A percentile compares a stretch with the other conserved stretches of the same genome.
Conservation (phyloP, 495 filamentous ascomycete species). For the Bombardia bombarda region DNA sequence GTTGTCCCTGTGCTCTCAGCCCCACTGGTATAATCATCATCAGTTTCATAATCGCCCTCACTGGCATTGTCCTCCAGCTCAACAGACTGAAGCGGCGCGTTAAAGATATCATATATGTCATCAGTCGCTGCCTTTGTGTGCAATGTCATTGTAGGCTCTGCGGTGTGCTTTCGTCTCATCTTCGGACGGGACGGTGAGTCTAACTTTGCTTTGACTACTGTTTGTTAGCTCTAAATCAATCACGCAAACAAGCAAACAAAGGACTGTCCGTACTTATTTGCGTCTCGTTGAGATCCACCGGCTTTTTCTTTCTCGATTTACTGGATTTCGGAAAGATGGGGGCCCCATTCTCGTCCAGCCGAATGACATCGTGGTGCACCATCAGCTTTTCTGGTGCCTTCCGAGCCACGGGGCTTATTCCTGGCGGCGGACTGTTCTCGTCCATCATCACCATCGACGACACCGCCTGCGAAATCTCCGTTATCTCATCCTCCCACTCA, state of each 20-base stretch:
- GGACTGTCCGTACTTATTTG: conserved; percentile 60
- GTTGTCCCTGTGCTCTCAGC: conserved; percentile 72
- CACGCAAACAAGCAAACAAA: neutral
- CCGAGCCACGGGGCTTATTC: conserved; percentile 16
- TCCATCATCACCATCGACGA: neutral
- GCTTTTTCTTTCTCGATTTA: conserved; percentile 56
- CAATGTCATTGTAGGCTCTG: conserved; percentile 92
- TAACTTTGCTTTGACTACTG: conserved; percentile 79
- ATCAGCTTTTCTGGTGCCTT: conserved; percentile 32
- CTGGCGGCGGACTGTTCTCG: conserved; percentile 7
- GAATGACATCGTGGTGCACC: conserved; percentile 35
- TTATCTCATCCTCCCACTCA: conserved; percentile 53
- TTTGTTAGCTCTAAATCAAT: conserved; percentile 9
- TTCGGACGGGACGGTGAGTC: conserved; percentile 77
- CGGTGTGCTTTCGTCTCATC: conserved; percentile 55
- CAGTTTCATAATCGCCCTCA: conserved; percentile 58
- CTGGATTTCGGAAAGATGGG: conserved; percentile 21
- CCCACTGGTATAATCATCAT: conserved; percentile 74
- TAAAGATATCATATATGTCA: conserved; percentile 96
- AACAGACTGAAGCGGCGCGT: conserved; percentile 64
- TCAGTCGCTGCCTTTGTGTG: conserved; percentile 92
- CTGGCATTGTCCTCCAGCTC: conserved; percentile 38
- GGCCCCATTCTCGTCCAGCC: conserved; percentile 46
- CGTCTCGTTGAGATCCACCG: conserved; percentile 72
- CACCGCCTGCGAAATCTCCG: conserved; percentile 7